Percentiles rank a stretch among this genome's conserved stretches.
Evolutionary conservation across 1,284 basidiomycete genomes (phyloP).

Genomic region (Ganoderma boninense): DNA sequence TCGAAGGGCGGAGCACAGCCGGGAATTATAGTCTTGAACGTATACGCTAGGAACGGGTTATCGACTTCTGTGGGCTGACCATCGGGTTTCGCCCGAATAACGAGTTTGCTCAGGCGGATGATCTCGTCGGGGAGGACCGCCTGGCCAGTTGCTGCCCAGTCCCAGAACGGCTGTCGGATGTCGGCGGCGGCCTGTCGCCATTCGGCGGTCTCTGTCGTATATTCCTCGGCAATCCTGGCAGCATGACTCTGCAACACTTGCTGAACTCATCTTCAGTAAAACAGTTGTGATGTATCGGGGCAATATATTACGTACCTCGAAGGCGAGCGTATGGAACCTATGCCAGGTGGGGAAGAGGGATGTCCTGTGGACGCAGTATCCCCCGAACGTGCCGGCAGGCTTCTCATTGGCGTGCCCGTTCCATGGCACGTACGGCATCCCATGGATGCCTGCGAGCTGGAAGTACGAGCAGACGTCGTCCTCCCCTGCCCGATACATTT

Average conservation of each 20-base stretch:
- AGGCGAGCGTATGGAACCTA: conserved; percentile 30
- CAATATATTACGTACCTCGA: conserved; percentile 25
- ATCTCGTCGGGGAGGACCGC: conserved; percentile 9
- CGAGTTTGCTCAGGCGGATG: not conserved
- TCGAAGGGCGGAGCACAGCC: conserved; percentile 8
- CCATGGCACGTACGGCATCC: conserved; percentile 15
- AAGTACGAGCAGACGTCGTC: conserved; percentile 7
- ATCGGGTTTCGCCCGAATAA: not conserved
- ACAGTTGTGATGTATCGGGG: not conserved
- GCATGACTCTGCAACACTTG: conserved; percentile 18
- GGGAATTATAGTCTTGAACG: conserved; percentile 8
- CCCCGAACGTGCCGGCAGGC: conserved; percentile 1
- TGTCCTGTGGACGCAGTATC: conserved; percentile 33
- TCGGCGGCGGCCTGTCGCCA: conserved; percentile 6
- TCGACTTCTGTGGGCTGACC: not conserved
- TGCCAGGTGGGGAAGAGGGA: conserved; percentile 37
- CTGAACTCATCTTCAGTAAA: conserved; percentile 4
- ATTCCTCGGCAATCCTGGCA: conserved; percentile 12
- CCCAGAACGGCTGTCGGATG: conserved; percentile 23
- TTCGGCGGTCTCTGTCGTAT: not conserved
- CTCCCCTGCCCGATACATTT: conserved; percentile 1
- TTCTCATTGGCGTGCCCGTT: not conserved
- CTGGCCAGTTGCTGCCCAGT: conserved; percentile 15
- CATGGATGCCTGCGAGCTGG: conserved; percentile 17
- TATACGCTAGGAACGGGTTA: conserved; percentile 17